Evolutionary conservation across 2,329 filamentous ascomycete species (phyloP).

Genomic region (Ceratocystis lukuohia): DNA sequence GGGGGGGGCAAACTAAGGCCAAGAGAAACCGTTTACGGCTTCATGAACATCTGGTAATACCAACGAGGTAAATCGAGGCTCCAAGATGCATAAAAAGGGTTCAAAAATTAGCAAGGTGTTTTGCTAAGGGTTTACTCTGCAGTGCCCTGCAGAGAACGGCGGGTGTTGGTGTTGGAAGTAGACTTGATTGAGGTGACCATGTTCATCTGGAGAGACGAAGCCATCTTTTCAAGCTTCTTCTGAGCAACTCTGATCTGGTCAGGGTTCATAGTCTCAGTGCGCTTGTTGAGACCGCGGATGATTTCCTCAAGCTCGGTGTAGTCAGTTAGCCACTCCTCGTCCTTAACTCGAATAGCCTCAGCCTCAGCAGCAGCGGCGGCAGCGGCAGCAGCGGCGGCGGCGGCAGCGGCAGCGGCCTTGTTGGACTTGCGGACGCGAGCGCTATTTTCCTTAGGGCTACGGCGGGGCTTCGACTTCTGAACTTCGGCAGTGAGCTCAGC

Average conservation of each 20-base stretch:
- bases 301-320: slow-evolving; percentile 50
- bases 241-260: slow-evolving; percentile 40
- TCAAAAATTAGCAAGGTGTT: slow-evolving; percentile 9
- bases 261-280: slow-evolving; percentile 40
- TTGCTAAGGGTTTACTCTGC: neutral
- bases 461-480: slow-evolving; percentile 22
- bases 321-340: slow-evolving; percentile 43
- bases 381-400: slow-evolving; percentile 17
- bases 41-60: neutral
- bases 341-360: slow-evolving; percentile 24
- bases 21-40: neutral
- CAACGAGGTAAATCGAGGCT: slow-evolving; percentile 9
- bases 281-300: slow-evolving; percentile 36
- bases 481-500: slow-evolving; percentile 31
- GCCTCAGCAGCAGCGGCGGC: slow-evolving; percentile 19
- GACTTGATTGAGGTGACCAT: slow-evolving; percentile 23
- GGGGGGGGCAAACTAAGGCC: neutral
- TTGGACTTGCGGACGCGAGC: slow-evolving; percentile 14
- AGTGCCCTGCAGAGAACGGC: slow-evolving; percentile 16
- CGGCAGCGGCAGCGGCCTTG: slow-evolving; percentile 21
- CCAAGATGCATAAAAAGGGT: neutral
- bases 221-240: slow-evolving; percentile 38
- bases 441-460: slow-evolving; percentile 9
- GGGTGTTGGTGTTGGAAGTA: slow-evolving; percentile 16
- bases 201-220: slow-evolving; percentile 30